Evolutionary conservation across 139 green algal species (phyloP).

Genomic region (Pycnococcus provasolii): DNA sequence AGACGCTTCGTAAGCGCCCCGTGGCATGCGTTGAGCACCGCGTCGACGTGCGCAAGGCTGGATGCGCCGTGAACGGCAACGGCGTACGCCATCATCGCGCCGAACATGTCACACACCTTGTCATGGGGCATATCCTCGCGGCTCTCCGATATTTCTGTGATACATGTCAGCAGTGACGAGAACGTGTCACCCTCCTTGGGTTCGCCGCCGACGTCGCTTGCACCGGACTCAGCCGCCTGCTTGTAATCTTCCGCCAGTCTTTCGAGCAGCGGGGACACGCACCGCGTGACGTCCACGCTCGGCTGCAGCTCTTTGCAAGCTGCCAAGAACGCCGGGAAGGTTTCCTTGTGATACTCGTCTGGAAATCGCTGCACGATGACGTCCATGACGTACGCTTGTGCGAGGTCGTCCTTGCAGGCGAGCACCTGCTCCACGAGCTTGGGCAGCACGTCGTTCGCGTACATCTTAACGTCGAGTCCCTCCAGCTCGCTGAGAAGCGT

Average conservation of each 20-base stretch:
- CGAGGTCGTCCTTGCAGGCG: conserved; percentile 89
- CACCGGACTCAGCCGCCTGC: too few relatives aligned
- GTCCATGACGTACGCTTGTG: conserved; percentile 98
- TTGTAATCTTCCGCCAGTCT: neutral
- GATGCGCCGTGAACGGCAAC: too few relatives aligned
- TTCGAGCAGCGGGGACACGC: conserved; percentile 18
- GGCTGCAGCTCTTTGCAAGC: conserved; percentile 74
- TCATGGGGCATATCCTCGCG: too few relatives aligned
- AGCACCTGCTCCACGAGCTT: conserved; percentile 57
- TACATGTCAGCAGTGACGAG: too few relatives aligned
- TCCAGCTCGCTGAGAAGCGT: conserved; percentile 89
- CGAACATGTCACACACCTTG: too few relatives aligned
- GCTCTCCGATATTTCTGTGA: too few relatives aligned
- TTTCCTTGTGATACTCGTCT: conserved; percentile 90
- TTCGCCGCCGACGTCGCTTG: too few relatives aligned
- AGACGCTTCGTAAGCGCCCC: too few relatives aligned
- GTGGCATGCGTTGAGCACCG: too few relatives aligned
- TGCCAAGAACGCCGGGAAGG: conserved; percentile 66
- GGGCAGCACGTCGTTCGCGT: conserved; percentile 52
- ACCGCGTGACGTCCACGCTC: conserved; percentile 40
- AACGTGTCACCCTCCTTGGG: too few relatives aligned
- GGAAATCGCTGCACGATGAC: conserved; percentile 72
- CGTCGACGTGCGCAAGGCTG: too few relatives aligned
- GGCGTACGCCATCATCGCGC: too few relatives aligned
- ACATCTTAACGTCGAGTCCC: conserved; percentile 75